A percentile compares a stretch with the other conserved stretches of the same genome.
Conservation (phyloP, 2,329 filamentous ascomycete species). For the Phoma sp. region DNA sequence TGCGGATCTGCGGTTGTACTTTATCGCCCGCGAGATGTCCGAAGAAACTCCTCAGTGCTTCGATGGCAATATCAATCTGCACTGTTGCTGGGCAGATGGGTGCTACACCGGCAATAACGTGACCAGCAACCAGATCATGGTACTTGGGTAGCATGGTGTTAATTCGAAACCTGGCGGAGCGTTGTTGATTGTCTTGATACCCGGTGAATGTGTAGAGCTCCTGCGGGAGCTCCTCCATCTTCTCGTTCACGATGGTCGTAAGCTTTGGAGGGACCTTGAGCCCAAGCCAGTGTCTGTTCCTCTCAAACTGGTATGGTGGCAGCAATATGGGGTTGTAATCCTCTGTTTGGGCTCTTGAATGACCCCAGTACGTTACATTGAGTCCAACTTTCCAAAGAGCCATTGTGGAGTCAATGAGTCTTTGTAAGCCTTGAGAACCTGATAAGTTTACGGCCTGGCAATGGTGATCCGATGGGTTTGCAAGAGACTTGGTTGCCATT, state of each 20-base stretch:
- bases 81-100: conserved; percentile 51
- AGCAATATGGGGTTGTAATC: conserved; percentile 48
- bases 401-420: conserved; percentile 32
- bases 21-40: conserved; percentile 18
- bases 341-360: no score
- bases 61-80: conserved; percentile 45
- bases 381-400: conserved; percentile 53
- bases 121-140: conserved; percentile 43
- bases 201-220: conserved; percentile 9
- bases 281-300: conserved; percentile 29
- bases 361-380: conserved; percentile 47
- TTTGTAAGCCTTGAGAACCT: neutral
- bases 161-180: conserved; percentile 50
- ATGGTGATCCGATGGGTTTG: neutral
- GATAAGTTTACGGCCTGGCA: conserved; percentile 14
- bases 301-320: conserved; percentile 38
- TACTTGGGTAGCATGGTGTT: conserved; percentile 50
- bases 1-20: conserved; percentile 8
- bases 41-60: conserved; percentile 42
- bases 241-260: neutral
- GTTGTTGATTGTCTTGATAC: conserved; percentile 16
- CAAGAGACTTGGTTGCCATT: conserved; percentile 41
- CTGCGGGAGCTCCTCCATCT: conserved; percentile 13
- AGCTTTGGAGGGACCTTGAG: no score
- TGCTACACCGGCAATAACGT: conserved; percentile 51